A percentile compares a stretch with the other conserved stretches of the same genome.
Conservation (phyloP, 2,329 filamentous ascomycete species). For the Geosmithia putterillii region DNA sequence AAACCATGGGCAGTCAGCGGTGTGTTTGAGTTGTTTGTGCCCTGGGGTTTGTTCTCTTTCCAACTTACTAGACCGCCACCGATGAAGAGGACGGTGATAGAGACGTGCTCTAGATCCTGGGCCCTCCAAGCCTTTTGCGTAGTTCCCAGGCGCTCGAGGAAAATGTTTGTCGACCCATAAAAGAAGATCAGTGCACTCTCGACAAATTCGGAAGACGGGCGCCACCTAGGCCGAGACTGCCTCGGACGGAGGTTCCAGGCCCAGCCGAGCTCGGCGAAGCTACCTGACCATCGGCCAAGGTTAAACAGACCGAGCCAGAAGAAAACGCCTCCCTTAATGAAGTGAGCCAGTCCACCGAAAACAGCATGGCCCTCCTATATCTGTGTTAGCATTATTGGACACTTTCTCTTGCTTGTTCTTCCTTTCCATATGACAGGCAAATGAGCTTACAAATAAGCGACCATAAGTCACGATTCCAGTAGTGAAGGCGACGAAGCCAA, state of each 20-base stretch:
- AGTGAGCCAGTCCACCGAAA: conserved; percentile 83
- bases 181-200: conserved; percentile 85
- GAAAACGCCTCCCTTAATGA: conserved; percentile 89
- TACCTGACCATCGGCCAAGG: conserved; percentile 79
- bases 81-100: conserved; percentile 88
- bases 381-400: neutral
- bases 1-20: neutral
- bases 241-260: conserved; percentile 80
- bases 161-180: conserved; percentile 83
- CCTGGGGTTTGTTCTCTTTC: conserved; percentile 3
- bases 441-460: conserved; percentile 65
- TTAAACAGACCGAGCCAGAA: conserved; percentile 86
- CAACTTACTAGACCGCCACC: conserved; percentile 71
- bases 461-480: conserved; percentile 67
- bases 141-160: conserved; percentile 74
- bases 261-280: conserved; percentile 86
- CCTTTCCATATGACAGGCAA: neutral
- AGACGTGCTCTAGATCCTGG: conserved; percentile 80
- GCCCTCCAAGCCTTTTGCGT: conserved; percentile 62
- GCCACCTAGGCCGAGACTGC: conserved; percentile 44
- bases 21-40: no score
- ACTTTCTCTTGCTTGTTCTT: neutral
- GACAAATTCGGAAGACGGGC: conserved; percentile 74
- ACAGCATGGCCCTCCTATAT: conserved; percentile 51
- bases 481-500: conserved; percentile 62